Conservation (phyloP, 1,284 basidiomycete genomes). For the Vanrija sp. region DNA sequence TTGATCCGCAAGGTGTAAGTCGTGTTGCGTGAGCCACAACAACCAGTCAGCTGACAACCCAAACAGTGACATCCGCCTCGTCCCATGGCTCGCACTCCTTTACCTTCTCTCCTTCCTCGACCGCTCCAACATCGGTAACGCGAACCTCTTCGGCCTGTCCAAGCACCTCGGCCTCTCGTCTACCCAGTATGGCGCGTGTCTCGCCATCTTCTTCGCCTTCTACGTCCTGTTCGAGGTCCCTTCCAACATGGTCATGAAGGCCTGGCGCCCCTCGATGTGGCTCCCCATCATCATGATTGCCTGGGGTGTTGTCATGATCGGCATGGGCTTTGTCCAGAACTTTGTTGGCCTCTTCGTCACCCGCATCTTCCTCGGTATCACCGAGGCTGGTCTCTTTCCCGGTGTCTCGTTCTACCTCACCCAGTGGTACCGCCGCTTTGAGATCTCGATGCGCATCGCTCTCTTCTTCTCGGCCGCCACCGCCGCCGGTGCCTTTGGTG, state of each 20-base stretch:
- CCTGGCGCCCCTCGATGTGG: conserved; percentile 31
- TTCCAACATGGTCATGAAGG: conserved; percentile 56
- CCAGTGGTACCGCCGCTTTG: conserved; percentile 41
- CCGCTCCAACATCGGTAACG: conserved; percentile 66
- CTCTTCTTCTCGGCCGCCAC: conserved; percentile 48
- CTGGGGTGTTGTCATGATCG: conserved; percentile 50
- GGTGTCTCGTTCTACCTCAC: conserved; percentile 41
- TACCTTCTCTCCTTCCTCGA: conserved; percentile 69
- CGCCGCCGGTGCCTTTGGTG: conserved; percentile 47
- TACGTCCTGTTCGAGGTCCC: conserved; percentile 54
- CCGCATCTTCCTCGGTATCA: conserved; percentile 35
- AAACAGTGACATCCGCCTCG: conserved; percentile 25
- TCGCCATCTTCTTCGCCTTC: conserved; percentile 44
- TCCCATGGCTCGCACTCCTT: conserved; percentile 52
- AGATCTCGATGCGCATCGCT: conserved; percentile 39
- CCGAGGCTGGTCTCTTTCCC: conserved; percentile 44
- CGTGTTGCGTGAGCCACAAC: too few species aligned
- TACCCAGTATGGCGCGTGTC: conserved; percentile 27
- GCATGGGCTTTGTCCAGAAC: conserved; percentile 47
- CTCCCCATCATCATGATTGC: conserved; percentile 37
- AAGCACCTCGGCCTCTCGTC: conserved; percentile 24
- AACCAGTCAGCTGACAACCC: too few species aligned
- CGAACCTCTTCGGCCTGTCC: conserved; percentile 32
- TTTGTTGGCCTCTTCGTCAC: conserved; percentile 40
- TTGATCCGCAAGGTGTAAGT: conserved; percentile 14